Evolutionary conservation across 106 monocot genomes (phyloP).

Genomic region (Cymbidium sinense): DNA sequence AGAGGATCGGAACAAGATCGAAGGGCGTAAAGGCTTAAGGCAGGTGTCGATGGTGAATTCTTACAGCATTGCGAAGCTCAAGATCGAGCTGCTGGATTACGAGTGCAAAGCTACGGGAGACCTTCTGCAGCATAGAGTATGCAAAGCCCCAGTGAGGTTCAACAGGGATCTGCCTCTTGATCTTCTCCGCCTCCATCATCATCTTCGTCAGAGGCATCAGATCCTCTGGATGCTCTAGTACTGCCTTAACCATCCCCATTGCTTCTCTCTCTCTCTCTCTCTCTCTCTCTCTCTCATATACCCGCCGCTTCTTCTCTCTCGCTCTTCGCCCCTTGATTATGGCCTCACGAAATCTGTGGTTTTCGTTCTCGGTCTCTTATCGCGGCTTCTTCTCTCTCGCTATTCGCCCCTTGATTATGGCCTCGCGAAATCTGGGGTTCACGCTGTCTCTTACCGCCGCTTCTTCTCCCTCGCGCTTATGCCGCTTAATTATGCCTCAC

Average conservation of each 20-base stretch:
- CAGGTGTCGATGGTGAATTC: neutral
- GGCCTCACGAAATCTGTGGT: neutral
- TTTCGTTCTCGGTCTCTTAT: too few species aligned
- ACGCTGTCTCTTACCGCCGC: too few species aligned
- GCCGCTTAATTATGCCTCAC: too few species aligned
- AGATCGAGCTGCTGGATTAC: slow-evolving; percentile 85
- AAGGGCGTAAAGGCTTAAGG: neutral
- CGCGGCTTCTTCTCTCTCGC: neutral
- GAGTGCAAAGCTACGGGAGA: slow-evolving; percentile 91
- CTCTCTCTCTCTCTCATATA: too few species aligned
- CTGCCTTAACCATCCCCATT: slow-evolving; percentile 38
- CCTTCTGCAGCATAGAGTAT: slow-evolving; percentile 80
- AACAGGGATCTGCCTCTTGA: slow-evolving; percentile 68
- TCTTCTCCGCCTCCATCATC: slow-evolving; percentile 50
- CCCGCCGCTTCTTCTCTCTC: neutral
- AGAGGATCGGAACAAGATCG: neutral
- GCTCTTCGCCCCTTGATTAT: neutral
- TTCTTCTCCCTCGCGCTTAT: too few species aligned
- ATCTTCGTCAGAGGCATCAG: slow-evolving; percentile 58
- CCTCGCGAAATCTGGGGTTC: too few species aligned
- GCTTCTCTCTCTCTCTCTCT: slow-evolving; percentile 1
- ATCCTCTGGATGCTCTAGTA: slow-evolving; percentile 62
- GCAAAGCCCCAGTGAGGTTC: slow-evolving; percentile 87
- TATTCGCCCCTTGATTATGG: too few species aligned
- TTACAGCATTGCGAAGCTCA: slow-evolving; percentile 85